Conservation (phyloP, 176 grass and related monocot species). For the Zoysia japonica region DNA sequence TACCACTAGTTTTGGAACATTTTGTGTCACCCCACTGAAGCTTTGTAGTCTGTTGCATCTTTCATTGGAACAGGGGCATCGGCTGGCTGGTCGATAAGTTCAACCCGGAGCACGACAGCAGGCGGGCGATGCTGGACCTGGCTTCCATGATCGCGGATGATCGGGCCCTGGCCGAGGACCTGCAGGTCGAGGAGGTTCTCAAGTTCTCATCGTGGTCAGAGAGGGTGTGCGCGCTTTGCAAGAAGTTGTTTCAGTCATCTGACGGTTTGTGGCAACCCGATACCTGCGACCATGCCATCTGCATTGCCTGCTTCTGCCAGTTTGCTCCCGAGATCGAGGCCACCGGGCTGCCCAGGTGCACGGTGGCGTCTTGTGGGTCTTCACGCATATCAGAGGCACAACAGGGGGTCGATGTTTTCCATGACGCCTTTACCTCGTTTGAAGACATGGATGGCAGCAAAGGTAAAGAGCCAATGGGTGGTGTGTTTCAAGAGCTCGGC, state of each 20-base stretch:
- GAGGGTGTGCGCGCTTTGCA: conserved; percentile 6
- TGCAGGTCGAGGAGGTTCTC: conserved; percentile 67
- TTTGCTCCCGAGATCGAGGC: conserved; percentile 15
- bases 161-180: conserved; percentile 39
- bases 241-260: conserved; percentile 8
- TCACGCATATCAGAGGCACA: background rate
- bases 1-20: no score
- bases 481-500: background rate
- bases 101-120: background rate
- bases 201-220: conserved; percentile 18
- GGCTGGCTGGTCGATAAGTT: background rate
- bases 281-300: conserved; percentile 48
- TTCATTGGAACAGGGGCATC: background rate
- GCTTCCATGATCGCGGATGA: conserved; percentile 35
- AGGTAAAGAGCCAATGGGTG: conserved; percentile 13
- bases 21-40: no score
- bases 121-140: background rate
- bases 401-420: background rate
- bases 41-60: no score
- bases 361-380: conserved; percentile 16
- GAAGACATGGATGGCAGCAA: background rate
- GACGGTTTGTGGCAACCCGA: conserved; percentile 43
- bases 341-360: conserved; percentile 28
- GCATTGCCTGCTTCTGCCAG: conserved; percentile 42
- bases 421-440: background rate